Percentiles rank a stretch among this genome's conserved stretches.
phyloP scores from a whole-genome alignment of 73 alveolate genomes.

The Paramecium octaurelia region DNA sequence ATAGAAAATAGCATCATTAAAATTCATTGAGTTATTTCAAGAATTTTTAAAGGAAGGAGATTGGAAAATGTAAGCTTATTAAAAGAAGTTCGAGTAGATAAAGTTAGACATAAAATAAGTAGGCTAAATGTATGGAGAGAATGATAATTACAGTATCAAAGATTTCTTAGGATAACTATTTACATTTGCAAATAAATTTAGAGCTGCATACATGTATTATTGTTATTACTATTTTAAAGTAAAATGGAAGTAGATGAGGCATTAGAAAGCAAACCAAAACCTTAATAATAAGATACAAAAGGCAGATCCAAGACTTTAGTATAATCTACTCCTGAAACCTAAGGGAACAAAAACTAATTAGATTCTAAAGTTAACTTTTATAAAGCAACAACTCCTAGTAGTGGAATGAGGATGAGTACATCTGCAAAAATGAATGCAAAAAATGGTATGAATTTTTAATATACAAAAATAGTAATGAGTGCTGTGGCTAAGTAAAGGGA shows the following conservation, averaged over 20 bases:
- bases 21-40: neutral
- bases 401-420: constrained; percentile 32
- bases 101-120: constrained; percentile 10
- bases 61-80: constrained; percentile 17
- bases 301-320: neutral
- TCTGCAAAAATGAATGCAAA: constrained; percentile 23
- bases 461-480: neutral
- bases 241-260: constrained; percentile 53
- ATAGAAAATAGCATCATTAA: neutral
- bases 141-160: neutral
- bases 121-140: constrained; percentile 43
- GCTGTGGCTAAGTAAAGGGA: constrained; percentile 7
- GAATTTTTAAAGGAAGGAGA: neutral
- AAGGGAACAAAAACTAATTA: neutral
- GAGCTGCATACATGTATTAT: constrained; percentile 28
- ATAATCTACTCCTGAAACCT: neutral
- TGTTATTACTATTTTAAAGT: neutral
- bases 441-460: neutral
- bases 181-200: constrained; percentile 33
- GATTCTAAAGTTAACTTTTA: neutral
- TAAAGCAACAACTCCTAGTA: neutral
- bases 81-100: neutral
- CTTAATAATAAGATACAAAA: neutral
- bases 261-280: constrained; percentile 9
- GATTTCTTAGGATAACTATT: neutral